A percentile compares a stretch with the other conserved stretches of the same genome.
These are phyloP conservation scores for Crithidia expoeki DNA, from an alignment of 208 protist species.

Conservation along the genomic window DNA sequence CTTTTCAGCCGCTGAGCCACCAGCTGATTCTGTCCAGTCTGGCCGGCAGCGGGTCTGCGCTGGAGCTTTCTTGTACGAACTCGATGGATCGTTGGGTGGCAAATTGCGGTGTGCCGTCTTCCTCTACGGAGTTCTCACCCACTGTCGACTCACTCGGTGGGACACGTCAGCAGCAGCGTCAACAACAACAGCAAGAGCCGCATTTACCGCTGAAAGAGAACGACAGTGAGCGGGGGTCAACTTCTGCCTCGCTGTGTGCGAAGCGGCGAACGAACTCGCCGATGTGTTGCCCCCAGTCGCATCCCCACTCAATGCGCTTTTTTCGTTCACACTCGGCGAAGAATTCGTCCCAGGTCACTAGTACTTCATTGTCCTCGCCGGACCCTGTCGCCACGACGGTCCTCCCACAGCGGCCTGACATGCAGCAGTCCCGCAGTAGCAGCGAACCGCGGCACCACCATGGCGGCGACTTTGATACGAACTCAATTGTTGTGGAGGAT, in stretches of 20 bases:
- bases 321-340: neutral
- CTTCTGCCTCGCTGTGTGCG: neutral
- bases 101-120: constrained; percentile 3
- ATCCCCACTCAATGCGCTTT: neutral
- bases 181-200: too few species aligned
- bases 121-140: constrained; percentile 2
- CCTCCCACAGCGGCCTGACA: neutral
- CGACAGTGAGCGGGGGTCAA: constrained; percentile 12
- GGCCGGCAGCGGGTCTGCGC: neutral
- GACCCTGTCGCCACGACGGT: neutral
- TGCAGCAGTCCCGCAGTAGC: neutral
- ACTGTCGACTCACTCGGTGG: neutral
- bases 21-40: neutral
- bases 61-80: neutral
- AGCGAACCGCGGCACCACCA: neutral
- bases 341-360: neutral
- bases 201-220: constrained; percentile 27
- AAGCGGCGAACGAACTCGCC: constrained; percentile 7
- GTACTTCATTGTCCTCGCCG: neutral
- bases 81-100: constrained; percentile 8
- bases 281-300: constrained; percentile 14
- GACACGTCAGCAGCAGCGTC: constrained; percentile 7
- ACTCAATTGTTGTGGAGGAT: constrained; percentile 16
- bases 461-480: constrained; percentile 4
- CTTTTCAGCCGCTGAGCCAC: constrained; percentile 10